A percentile compares a stretch with the other conserved stretches of the same genome.
Evolutionary conservation across 495 filamentous ascomycete species (phyloP).

Genomic region (Stereocaulon alpinum): DNA sequence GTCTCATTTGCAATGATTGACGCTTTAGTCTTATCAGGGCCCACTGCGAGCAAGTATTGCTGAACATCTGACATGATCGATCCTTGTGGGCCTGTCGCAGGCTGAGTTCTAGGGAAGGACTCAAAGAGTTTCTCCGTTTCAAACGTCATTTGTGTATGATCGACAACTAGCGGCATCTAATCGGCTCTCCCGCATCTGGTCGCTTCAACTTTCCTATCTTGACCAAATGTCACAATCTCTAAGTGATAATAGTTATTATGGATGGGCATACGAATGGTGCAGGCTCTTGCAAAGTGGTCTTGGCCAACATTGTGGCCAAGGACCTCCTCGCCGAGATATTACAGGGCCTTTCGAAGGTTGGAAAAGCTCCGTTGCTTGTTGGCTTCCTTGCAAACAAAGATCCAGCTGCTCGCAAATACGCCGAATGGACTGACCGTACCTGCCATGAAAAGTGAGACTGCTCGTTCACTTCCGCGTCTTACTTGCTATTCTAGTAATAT

Average conservation of each 20-base stretch:
- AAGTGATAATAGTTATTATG: not conserved
- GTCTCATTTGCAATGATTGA: slow-evolving; percentile 45
- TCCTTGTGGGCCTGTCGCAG: not conserved
- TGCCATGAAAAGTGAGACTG: slow-evolving; percentile 78
- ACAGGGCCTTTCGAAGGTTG: slow-evolving; percentile 56
- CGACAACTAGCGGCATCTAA: not conserved
- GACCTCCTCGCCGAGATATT: slow-evolving; percentile 66
- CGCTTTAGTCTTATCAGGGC: slow-evolving; percentile 53
- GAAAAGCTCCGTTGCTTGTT: slow-evolving; percentile 63
- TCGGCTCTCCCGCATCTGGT: not conserved
- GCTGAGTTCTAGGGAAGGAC: not conserved
- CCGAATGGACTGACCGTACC: slow-evolving; percentile 94
- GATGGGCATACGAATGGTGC: not conserved
- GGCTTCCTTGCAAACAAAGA: slow-evolving; percentile 90
- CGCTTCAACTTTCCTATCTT: not conserved
- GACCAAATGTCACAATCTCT: not conserved
- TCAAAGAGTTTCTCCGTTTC: not conserved
- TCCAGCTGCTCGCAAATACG: slow-evolving; percentile 84
- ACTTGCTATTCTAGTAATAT: slow-evolving; percentile 7
- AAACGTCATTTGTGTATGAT: not conserved
- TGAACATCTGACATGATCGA: slow-evolving; percentile 48
- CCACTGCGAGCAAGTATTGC: slow-evolving; percentile 54
- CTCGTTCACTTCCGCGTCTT: slow-evolving; percentile 20
- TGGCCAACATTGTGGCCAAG: slow-evolving; percentile 75
- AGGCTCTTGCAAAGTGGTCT: slow-evolving; percentile 74